phyloP scores from a whole-genome alignment of 2,329 filamentous ascomycete genomes.

The Xylariaceae sp. region DNA sequence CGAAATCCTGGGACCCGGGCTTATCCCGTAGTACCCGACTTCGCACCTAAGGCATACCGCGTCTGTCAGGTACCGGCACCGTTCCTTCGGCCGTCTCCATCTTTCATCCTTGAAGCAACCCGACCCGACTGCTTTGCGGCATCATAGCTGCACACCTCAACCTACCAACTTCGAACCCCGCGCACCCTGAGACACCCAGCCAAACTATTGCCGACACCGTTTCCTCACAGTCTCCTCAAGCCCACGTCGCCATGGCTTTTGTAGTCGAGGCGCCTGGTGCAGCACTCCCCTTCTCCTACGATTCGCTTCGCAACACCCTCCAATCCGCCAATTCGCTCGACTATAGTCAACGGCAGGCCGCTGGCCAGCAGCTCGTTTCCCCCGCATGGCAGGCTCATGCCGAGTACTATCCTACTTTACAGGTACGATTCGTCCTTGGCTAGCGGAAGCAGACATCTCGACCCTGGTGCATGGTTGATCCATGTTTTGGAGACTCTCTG shows the following conservation, averaged over 20 bases:
- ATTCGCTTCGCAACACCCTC: neutral
- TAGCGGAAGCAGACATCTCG: neutral
- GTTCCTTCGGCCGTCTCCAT: too few species aligned
- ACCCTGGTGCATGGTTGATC: neutral
- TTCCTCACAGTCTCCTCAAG: neutral
- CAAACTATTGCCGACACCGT: neutral
- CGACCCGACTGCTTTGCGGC: too few species aligned
- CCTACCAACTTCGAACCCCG: neutral
- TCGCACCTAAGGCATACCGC: too few species aligned
- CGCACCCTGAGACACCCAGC: neutral
- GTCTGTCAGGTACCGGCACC: too few species aligned
- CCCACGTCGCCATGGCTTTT: constrained; percentile 52
- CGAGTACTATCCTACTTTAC: constrained; percentile 63
- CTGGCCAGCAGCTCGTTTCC: constrained; percentile 63
- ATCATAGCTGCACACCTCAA: too few species aligned
- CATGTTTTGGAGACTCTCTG: neutral
- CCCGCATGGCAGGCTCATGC: constrained; percentile 65
- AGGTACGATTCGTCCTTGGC: constrained; percentile 42
- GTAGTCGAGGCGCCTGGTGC: constrained; percentile 76
- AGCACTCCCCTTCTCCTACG: constrained; percentile 57
- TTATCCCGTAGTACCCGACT: too few species aligned
- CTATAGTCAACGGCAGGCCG: constrained; percentile 58
- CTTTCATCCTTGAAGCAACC: too few species aligned
- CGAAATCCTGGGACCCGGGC: neutral
- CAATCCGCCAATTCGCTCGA: constrained; percentile 36